Base-by-base conservation (phyloP, 2,329 filamentous ascomycete genomes). In the Lecanoromycetidae sp. region DNA sequence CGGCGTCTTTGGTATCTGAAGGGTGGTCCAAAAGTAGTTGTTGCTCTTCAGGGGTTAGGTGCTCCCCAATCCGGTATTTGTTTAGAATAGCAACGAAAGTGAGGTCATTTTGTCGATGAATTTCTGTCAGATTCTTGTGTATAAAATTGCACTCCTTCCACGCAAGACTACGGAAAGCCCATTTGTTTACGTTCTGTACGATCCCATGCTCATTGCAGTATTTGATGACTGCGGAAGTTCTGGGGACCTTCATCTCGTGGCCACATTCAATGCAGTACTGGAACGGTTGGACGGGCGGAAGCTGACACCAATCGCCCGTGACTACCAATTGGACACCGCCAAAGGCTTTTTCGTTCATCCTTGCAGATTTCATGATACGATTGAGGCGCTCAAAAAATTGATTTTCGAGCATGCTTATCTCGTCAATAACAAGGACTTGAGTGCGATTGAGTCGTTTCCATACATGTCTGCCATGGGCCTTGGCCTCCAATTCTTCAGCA, bases 321-420 rank as follows among this genome's bases (percentile, higher is more conserved):
- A 98, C 85, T 48, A 98, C 77, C 25, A 98, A 74, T 57, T 98
- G 91, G 37, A 98, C 96, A 4, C 91, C 91, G 46, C 91, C 93
- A 71, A 94, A 98, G 0, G 91, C 84, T 8, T 86, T 77, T 8
- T 86, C 88, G 57, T 94, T 95, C 60, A 93, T 94, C 45, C 88
- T 79, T 52, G 98, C 79, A 3, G 73, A 78, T 47, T 90, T 77
- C 12, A 88, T 90, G 55, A 98, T 84, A 51, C 84, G 77, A 52
- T 93, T 87, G 15, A 98, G 74, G 63, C 98, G 98, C 68, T 98
- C 91, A 56, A 96, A 98, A 0, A 98, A 72, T 27, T 95, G 88
- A 1, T 87, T 91, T 57, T 98, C 91, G 4, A 98, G 88, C 93
- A 98, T 98, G 10, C 91, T 96, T 3, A 98, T 81, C 62, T 98